Conservation (phyloP, 352 stramenopile genomes). For the Peronospora destructor region DNA sequence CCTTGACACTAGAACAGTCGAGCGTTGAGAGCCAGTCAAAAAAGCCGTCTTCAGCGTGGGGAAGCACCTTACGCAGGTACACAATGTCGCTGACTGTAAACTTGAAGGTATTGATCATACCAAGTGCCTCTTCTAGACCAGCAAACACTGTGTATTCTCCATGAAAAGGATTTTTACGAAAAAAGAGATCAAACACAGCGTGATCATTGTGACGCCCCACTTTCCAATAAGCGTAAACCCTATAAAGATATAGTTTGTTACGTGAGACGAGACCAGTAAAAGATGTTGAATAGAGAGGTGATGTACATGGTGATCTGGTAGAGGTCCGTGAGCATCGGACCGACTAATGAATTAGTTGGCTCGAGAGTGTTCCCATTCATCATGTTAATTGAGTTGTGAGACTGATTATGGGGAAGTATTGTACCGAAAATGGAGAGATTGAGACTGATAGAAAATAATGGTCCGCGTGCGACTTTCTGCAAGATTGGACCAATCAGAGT, state of each 20-base stretch:
- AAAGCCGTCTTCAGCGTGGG: slow-evolving; percentile 90
- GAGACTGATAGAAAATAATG: background rate
- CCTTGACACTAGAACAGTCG: slow-evolving; percentile 89
- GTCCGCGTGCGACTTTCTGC: slow-evolving; percentile 5
- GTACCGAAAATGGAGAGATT: slow-evolving; percentile 11
- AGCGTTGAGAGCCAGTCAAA: slow-evolving; percentile 92
- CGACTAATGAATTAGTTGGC: slow-evolving; percentile 92
- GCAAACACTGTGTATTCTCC: slow-evolving; percentile 95
- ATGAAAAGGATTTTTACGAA: slow-evolving; percentile 99
- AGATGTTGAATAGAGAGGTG: background rate
- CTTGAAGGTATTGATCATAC: slow-evolving; percentile 90
- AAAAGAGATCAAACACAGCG: slow-evolving; percentile 96
- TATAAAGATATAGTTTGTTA: slow-evolving; percentile 29
- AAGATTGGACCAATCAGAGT: background rate
- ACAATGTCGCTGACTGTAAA: slow-evolving; percentile 92
- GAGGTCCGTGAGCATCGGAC: slow-evolving; percentile 95
- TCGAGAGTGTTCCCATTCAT: slow-evolving; percentile 35
- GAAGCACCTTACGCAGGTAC: slow-evolving; percentile 88
- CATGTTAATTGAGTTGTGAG: slow-evolving; percentile 4
- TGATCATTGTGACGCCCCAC: slow-evolving; percentile 89
- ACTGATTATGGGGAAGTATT: slow-evolving; percentile 2
- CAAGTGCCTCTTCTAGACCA: slow-evolving; percentile 87
- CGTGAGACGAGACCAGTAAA: background rate
- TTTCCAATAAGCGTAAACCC: slow-evolving; percentile 99
- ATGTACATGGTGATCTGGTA: slow-evolving; percentile 93